Base-by-base conservation (phyloP, 768 basidiomycete species). In the Pleurotus djamor region DNA sequence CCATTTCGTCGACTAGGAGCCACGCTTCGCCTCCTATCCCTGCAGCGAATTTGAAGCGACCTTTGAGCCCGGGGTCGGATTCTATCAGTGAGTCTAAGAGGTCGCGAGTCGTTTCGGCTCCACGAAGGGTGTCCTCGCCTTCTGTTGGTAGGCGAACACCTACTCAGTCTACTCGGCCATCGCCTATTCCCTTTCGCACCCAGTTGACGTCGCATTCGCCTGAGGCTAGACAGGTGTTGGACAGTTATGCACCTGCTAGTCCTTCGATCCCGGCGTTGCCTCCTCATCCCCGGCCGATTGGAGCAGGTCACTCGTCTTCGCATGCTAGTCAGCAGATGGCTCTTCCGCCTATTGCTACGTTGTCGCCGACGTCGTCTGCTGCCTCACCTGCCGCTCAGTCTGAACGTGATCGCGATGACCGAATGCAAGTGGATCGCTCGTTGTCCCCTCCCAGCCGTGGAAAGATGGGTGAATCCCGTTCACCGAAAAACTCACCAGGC, bases 251-350 rank as follows among this genome's bases (percentile, higher is more conserved):
- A 38, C 74, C 82, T 58, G 79, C 79, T 64, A 85, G 58, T 34
- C 63, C 89, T 0, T 70, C 84, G 28, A 72, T 89, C 10, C 80
- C 86, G 5, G 78, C 80, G 34, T 78, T 92, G 35, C 90, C 90
- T 44, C 87, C 88, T 28, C 90, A 90, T 67, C 89, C 90, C 48
- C 81, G 87, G 28, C 89, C 89, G 9, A 79, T 89, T 52, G 89
- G 89, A 13, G 73, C 75, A 10, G 81, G 83, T 0, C 72, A 83
- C 52, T 71, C 74, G 4, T 77, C 82, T 64, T 47, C 69, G 52
- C 68, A 64, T 41, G 54, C 69, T 7, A 74, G 77, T 5, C 67
- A 65, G 16, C 63, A 77, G 16, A 82, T 88, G 47, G 79, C 85
- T 1, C 76, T 91, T 1, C 89, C 89, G 50, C 87, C 88, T 0